Conservation (phyloP, 495 filamentous ascomycete genomes). For the Cryomyces minteri region DNA sequence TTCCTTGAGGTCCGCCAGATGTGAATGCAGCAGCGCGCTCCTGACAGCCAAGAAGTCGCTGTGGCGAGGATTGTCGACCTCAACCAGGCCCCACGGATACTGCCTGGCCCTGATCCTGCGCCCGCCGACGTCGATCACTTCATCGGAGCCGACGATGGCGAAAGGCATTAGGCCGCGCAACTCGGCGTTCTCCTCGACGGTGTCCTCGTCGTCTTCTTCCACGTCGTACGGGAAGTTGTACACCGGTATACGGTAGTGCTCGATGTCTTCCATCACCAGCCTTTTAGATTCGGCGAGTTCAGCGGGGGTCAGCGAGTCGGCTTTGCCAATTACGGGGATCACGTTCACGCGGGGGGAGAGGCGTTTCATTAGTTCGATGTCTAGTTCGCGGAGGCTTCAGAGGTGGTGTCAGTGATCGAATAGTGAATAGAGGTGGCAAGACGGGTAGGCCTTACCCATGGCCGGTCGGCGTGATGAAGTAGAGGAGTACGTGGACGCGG, state of each 20-base stretch:
- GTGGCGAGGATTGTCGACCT: conserved; percentile 97
- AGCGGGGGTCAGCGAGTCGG: conserved; percentile 87
- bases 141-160: conserved; percentile 93
- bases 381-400: conserved; percentile 78
- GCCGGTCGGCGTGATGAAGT: conserved; percentile 97
- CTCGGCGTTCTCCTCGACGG: conserved; percentile 96
- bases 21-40: conserved; percentile 88
- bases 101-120: conserved; percentile 84
- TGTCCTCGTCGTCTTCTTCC: conserved; percentile 98
- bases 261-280: conserved; percentile 98
- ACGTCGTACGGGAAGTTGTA: conserved; percentile 99
- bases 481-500: conserved; percentile 90
- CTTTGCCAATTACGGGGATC: conserved; percentile 96
- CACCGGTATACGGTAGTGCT: conserved; percentile 98
- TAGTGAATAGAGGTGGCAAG: background rate
- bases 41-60: conserved; percentile 96
- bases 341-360: conserved; percentile 96
- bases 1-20: conserved; percentile 95
- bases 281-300: conserved; percentile 99
- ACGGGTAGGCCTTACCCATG: conserved; percentile 48
- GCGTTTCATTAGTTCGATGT: conserved; percentile 99
- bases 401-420: conserved; percentile 4
- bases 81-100: conserved; percentile 97
- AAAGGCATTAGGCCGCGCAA: conserved; percentile 95
- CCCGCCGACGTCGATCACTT: conserved; percentile 81